Evolutionary conservation across 2,329 filamentous ascomycete genomes (phyloP), one percentile per base, ranked within the genome.

Genomic region (Xylaria sp.): DNA sequence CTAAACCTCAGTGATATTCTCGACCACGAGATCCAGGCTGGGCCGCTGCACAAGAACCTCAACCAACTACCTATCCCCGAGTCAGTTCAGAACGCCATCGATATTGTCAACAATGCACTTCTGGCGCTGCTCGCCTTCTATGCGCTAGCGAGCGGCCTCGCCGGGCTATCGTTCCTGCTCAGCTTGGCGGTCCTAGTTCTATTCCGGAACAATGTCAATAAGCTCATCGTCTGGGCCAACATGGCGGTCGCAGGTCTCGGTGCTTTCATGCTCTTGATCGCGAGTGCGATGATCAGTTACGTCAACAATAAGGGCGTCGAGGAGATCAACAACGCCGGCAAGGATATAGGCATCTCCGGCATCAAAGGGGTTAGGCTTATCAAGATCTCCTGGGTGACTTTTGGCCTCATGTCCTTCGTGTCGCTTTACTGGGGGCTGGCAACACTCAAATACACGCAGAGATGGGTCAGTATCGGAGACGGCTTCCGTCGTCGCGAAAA

Each of bases 101-200:
- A 82, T 72, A 72, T 76, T n/a, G 73, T 85, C 69, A 84, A 85
- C 68, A 70, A 71, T 15, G 74, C 78, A n/a, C 76, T 85, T 4
- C 71, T 81, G n/a, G 78, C 75, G 25, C 72, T 83, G 48, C 81
- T 82, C 69, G 72, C 83, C 51, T 71, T 86, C 58, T 85, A 81
- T 71, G 77, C 81, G 40, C 63, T 85, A 1, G 78, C 74, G 55
- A 72, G 77, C 47, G 76, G 71, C 17, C 75, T 80, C 66, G 73
- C 79, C 2, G 81, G 78, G 10, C 71, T 83, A 2, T 75, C 77
- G 31, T 77, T 83, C 69, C 68, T 85, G 2, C 68, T 71, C 13
- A 76, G 73, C 49, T 54, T 78, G 51, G 74, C 67, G 8, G 75
- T 76, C 40, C 62, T 81, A 10, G 54, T 68, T 21, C 58, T 70